Base-by-base conservation (phyloP, 1,284 basidiomycete species). In the Ceratobasidium sp. region DNA sequence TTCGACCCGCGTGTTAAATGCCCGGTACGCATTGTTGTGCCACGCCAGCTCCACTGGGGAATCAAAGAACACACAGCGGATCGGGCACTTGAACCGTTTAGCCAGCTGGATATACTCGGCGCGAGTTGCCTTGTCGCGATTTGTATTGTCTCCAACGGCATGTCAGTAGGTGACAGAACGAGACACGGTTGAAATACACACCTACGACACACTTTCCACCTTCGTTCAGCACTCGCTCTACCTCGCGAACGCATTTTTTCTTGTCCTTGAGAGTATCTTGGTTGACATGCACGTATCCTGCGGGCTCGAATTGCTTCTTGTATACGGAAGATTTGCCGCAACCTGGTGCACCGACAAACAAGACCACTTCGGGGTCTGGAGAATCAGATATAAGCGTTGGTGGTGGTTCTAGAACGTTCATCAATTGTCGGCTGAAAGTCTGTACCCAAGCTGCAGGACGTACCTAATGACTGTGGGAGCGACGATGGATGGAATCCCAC, bases 21-120 rank as follows among this genome's bases (percentile, higher is more conserved):
- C 87, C 32, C 94, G 86, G 76, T 95, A 96, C 2, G 93, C 77
- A 75, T 95, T 95, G 76, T 96, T 96, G 77, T 96, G 94, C 86
- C 88, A 91, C 2, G 92, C 92, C 2, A 96, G 82, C 57, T 93
- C 90, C 27, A 86, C 74, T 1, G 89, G 85, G 45, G 87, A 87
- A 10, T 85, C 81, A 74, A 96, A 96, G 32, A 83, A 73, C 67
- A 70, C 78, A 31, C 69, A 90, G 88, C 91, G 83, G 10, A 88
- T 81, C 1, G 85, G 82, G 0, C 89, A 81, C 1, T 82, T 77
- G 1, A 82, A 73, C 57, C 83, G 83, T 74, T 82, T 84, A 10
- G 92, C 89, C 15, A 93, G 73, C 50, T 86, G 82, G 15, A 93
- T 73, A 75, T 93, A 96, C 52, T 82, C 77, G 71, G 85, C 85